Evolutionary conservation across 768 basidiomycete species (phyloP).

Genomic region (Peribolospora kevripleyi): DNA sequence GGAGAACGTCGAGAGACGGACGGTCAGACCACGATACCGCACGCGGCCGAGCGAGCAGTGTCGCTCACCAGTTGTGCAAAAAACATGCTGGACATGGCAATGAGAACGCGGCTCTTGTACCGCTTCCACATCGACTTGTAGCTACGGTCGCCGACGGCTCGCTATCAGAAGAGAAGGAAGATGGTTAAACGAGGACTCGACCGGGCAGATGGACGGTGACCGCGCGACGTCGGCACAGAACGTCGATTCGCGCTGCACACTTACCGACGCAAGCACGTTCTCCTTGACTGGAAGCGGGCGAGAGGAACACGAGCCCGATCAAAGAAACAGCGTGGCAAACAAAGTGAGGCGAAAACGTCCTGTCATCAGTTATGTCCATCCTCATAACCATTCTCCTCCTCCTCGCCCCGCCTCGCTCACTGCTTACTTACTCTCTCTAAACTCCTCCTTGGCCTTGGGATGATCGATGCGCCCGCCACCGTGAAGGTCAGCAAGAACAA

Average conservation of each 20-base stretch:
- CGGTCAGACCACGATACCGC: background rate
- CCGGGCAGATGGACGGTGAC: background rate
- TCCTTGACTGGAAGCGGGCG: too few relatives aligned
- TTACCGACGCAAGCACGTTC: too few relatives aligned
- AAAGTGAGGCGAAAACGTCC: slow-evolving; percentile 20
- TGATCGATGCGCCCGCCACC: slow-evolving; percentile 46
- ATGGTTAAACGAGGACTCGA: background rate
- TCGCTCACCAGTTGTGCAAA: slow-evolving; percentile 69
- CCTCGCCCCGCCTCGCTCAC: slow-evolving; percentile 29
- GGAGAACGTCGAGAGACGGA: too few relatives aligned
- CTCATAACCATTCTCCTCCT: slow-evolving; percentile 25
- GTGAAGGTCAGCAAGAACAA: slow-evolving; percentile 66
- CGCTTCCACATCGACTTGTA: slow-evolving; percentile 65
- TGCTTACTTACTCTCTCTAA: slow-evolving; percentile 59
- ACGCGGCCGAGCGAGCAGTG: background rate
- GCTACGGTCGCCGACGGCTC: slow-evolving; percentile 45
- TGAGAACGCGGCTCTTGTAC: slow-evolving; percentile 63
- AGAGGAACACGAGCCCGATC: background rate
- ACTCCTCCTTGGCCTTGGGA: slow-evolving; percentile 50
- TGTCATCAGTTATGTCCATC: background rate
- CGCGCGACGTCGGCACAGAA: too few relatives aligned
- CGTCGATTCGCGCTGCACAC: too few relatives aligned
- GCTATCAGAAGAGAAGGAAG: slow-evolving; percentile 23
- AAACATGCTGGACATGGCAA: slow-evolving; percentile 86
- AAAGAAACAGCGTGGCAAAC: slow-evolving; percentile 1